Percentiles rank a stretch among this genome's conserved stretches.
These are phyloP conservation scores for Diversispora eburnea DNA, from an alignment of 192 early-diverging fungal species.

Conservation along the genomic window DNA sequence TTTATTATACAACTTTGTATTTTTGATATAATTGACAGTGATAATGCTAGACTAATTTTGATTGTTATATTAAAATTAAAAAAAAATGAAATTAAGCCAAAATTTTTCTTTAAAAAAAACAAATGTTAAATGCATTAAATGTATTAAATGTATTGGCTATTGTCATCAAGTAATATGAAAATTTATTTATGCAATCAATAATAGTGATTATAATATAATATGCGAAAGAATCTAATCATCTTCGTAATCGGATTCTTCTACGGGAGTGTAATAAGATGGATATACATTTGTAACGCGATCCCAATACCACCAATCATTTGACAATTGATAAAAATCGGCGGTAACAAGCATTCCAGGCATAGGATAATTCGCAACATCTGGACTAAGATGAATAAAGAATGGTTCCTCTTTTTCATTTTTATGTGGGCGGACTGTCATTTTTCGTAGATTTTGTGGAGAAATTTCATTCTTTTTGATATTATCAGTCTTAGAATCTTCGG, in stretches of 20 bases:
- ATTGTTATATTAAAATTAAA: too few relatives aligned
- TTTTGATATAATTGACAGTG: too few relatives aligned
- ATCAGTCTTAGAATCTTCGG: not conserved
- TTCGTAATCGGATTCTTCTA: conserved; percentile 5
- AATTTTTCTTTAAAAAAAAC: too few relatives aligned
- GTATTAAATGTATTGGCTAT: too few relatives aligned
- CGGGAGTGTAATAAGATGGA: conserved; percentile 19
- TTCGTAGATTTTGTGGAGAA: not conserved
- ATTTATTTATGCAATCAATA: too few relatives aligned
- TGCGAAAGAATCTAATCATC: not conserved
- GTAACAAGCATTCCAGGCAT: conserved; percentile 14
- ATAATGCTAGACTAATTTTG: too few relatives aligned
- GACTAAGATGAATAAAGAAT: not conserved
- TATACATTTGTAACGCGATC: conserved; percentile 30
- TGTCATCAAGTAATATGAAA: too few relatives aligned
- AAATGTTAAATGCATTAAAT: too few relatives aligned
- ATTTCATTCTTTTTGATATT: not conserved
- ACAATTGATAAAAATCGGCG: conserved; percentile 23
- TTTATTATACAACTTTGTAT: too few relatives aligned
- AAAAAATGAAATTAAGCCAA: too few relatives aligned
- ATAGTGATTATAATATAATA: too few relatives aligned
- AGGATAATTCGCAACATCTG: not conserved
- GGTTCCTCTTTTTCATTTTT: not conserved
- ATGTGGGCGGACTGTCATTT: not conserved
- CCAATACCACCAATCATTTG: conserved; percentile 25